phyloP scores from a whole-genome alignment of 2,329 filamentous ascomycete genomes.

The Helotiales sp. region DNA sequence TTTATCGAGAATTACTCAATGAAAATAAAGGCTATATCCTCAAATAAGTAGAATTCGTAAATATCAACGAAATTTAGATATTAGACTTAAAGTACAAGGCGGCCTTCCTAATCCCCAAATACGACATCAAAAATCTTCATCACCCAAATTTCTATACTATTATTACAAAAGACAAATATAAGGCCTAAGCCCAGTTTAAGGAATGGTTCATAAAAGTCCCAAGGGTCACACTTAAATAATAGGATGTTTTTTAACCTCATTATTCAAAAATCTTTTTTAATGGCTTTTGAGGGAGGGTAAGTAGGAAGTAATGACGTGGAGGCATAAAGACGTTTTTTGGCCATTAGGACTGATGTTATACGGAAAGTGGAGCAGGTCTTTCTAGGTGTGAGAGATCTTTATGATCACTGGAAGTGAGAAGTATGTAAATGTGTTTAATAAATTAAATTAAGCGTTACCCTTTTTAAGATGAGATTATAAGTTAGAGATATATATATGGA shows the following conservation, averaged over 20 bases:
- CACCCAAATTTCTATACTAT: not conserved
- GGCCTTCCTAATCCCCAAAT: not conserved
- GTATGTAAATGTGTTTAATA: too few relatives aligned
- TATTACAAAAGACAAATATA: not conserved
- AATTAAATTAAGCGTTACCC: too few relatives aligned
- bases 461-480: too few relatives aligned
- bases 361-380: too few relatives aligned
- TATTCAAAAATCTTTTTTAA: not conserved
- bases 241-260: not conserved
- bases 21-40: not conserved
- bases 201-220: not conserved
- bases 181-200: not conserved
- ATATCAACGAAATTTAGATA: slow-evolving; percentile 3
- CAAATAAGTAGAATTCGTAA: not conserved
- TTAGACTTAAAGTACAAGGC: not conserved
- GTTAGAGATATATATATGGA: too few relatives aligned
- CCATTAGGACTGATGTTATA: too few relatives aligned
- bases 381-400: too few relatives aligned
- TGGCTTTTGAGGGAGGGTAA: not conserved
- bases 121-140: not conserved
- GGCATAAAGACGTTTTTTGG: not conserved
- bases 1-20: slow-evolving; percentile 1
- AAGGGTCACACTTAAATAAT: not conserved
- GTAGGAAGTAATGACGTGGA: not conserved
- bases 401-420: too few relatives aligned